Percentiles rank a stretch among this genome's conserved stretches.
phyloP scores from a whole-genome alignment of 805 yeast species.

The Yamadazyma kitorensis region DNA sequence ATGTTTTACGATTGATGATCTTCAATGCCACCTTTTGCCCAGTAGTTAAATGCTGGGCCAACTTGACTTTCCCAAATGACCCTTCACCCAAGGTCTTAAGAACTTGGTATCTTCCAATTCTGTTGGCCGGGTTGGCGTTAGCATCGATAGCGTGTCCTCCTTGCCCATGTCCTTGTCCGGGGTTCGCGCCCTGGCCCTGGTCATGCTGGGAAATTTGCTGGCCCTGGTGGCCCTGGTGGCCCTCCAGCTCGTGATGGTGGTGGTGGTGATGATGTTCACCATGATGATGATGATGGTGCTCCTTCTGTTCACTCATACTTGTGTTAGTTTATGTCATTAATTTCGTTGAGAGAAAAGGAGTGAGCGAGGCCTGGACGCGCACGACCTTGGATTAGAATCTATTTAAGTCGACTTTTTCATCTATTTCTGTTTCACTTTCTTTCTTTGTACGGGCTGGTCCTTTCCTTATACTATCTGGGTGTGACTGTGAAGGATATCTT shows the following conservation, averaged over 20 bases:
- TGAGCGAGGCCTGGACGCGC: no score
- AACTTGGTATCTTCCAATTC: constrained; percentile 91
- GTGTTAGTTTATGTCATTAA: background rate
- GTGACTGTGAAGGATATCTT: no score
- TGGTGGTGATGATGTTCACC: constrained; percentile 6
- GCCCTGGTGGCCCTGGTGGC: constrained; percentile 12
- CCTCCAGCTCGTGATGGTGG: constrained; percentile 5
- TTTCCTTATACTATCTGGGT: no score
- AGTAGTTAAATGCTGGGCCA: constrained; percentile 85
- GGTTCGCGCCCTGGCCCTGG: constrained; percentile 15
- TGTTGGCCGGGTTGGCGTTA: constrained; percentile 30
- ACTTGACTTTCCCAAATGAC: constrained; percentile 92
- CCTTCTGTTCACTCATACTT: constrained; percentile 9
- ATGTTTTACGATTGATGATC: constrained; percentile 86
- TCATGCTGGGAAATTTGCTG: constrained; percentile 17
- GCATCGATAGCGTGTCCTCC: constrained; percentile 18
- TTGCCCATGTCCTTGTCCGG: constrained; percentile 1
- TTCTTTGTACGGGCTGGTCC: no score
- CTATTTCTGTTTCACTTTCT: no score
- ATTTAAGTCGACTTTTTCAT: no score
- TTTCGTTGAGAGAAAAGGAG: no score
- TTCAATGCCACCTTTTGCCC: constrained; percentile 91
- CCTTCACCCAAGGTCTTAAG: constrained; percentile 95
- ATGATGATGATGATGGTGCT: constrained; percentile 6
- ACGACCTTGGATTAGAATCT: no score